A percentile compares a stretch with the other conserved stretches of the same genome.
phyloP scores from a whole-genome alignment of 2,329 filamentous ascomycete species.

The Amauroascus niger region DNA sequence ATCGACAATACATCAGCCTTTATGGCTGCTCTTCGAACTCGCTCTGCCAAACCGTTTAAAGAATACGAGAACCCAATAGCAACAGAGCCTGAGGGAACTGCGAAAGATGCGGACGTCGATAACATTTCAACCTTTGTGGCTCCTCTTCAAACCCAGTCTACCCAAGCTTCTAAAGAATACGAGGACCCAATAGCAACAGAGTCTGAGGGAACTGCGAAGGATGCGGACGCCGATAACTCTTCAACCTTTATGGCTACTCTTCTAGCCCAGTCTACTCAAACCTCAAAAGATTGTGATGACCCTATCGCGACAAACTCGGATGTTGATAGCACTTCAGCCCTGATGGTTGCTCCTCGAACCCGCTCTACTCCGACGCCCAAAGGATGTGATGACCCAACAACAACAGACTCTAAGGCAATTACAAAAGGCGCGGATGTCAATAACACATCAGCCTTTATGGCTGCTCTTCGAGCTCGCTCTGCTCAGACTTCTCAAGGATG shows the following conservation, averaged over 20 bases:
- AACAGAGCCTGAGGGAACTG: not conserved
- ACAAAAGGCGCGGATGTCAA: constrained; percentile 14
- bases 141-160: constrained; percentile 20
- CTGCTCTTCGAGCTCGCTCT: constrained; percentile 20
- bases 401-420: no score
- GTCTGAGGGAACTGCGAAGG: not conserved
- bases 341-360: no score
- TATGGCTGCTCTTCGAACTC: constrained; percentile 22
- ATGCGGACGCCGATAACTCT: no score
- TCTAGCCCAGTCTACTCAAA: constrained; percentile 16
- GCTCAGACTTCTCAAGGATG: not conserved
- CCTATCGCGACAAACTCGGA: not conserved
- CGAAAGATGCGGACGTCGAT: not conserved
- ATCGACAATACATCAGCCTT: constrained; percentile 17
- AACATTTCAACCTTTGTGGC: constrained; percentile 22
- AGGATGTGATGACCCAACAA: no score
- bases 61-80: not conserved
- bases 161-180: not conserved
- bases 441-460: constrained; percentile 25
- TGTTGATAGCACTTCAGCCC: no score
- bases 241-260: constrained; percentile 25
- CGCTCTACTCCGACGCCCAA: no score
- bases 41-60: constrained; percentile 7
- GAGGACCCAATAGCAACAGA: not conserved
- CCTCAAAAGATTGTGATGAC: not conserved